phyloP scores from a whole-genome alignment of 1,284 basidiomycete species.

The Microbotryum saponariae region DNA sequence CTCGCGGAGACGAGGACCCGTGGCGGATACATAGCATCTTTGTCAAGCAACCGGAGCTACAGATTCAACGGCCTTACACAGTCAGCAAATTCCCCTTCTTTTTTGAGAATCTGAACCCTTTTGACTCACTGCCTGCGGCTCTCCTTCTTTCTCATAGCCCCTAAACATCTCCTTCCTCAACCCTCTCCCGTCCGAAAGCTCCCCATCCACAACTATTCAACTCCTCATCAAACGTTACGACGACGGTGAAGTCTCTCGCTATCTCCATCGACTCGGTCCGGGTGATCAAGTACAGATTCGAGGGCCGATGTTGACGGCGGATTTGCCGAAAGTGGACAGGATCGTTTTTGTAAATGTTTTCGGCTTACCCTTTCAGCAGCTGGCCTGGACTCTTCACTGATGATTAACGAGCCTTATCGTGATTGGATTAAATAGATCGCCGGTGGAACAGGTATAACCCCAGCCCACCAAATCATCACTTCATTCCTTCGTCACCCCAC shows the following conservation, averaged over 20 bases:
- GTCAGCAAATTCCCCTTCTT: neutral
- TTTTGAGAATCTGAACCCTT: no score
- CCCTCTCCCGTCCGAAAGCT: conserved; percentile 6
- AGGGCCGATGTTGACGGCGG: conserved; percentile 67
- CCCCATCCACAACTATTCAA: conserved; percentile 10
- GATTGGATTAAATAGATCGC: conserved; percentile 53
- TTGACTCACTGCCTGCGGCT: no score
- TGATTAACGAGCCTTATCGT: neutral
- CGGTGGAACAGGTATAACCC: conserved; percentile 72
- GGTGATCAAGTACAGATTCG: conserved; percentile 65
- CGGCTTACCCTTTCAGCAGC: neutral
- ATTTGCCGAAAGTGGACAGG: conserved; percentile 54
- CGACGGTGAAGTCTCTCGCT: conserved; percentile 69
- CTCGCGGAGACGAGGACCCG: conserved; percentile 20
- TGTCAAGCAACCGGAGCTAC: conserved; percentile 76
- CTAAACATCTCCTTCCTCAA: conserved; percentile 69
- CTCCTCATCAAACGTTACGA: conserved; percentile 48
- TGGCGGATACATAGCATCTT: conserved; percentile 64
- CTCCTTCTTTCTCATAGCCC: conserved; percentile 37
- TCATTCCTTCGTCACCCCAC: conserved; percentile 6
- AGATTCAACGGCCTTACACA: conserved; percentile 79
- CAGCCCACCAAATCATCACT: conserved; percentile 54
- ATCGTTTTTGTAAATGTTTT: conserved; percentile 59
- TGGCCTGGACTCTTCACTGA: neutral
- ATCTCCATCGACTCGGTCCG: conserved; percentile 60